Evolutionary conservation across 2,329 filamentous ascomycete species (phyloP).

Genomic region (Escovopsis weberi): DNA sequence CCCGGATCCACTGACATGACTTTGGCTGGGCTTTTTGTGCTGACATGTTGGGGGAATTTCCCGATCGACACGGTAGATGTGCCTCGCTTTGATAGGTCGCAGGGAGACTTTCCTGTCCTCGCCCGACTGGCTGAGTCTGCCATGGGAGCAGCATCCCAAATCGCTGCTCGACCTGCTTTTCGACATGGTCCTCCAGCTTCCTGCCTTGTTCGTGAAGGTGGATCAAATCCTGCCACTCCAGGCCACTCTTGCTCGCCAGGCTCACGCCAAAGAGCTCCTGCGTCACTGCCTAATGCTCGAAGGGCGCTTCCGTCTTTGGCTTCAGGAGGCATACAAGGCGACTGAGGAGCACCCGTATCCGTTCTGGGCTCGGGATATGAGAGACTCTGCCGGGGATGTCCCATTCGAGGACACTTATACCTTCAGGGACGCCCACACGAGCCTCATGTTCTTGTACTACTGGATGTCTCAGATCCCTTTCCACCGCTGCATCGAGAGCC

Average conservation of each 20-base stretch:
- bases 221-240: slow-evolving; percentile 27
- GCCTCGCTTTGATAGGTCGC: slow-evolving; percentile 33
- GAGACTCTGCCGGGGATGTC: slow-evolving; percentile 16
- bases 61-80: slow-evolving; percentile 19
- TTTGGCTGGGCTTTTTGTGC: neutral
- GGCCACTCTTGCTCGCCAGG: slow-evolving; percentile 25
- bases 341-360: slow-evolving; percentile 16
- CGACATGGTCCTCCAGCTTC: slow-evolving; percentile 33
- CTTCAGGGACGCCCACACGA: slow-evolving; percentile 30
- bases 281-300: slow-evolving; percentile 33
- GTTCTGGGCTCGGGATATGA: slow-evolving; percentile 26
- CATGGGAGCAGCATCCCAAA: slow-evolving; percentile 38
- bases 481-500: slow-evolving; percentile 30
- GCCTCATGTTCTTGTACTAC: slow-evolving; percentile 36
- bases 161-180: slow-evolving; percentile 36
- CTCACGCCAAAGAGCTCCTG: slow-evolving; percentile 34
- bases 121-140: slow-evolving; percentile 35
- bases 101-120: slow-evolving; percentile 35
- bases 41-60: neutral
- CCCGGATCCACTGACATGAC: neutral
- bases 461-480: slow-evolving; percentile 38
- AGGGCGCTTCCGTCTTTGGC: slow-evolving; percentile 33
- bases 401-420: slow-evolving; percentile 31
- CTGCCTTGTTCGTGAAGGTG: slow-evolving; percentile 29
- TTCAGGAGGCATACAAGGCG: slow-evolving; percentile 15